Percentiles rank a stretch among this genome's conserved stretches.
Conservation (phyloP, 148 eudicot species). For the Amaranthus palmeri region DNA sequence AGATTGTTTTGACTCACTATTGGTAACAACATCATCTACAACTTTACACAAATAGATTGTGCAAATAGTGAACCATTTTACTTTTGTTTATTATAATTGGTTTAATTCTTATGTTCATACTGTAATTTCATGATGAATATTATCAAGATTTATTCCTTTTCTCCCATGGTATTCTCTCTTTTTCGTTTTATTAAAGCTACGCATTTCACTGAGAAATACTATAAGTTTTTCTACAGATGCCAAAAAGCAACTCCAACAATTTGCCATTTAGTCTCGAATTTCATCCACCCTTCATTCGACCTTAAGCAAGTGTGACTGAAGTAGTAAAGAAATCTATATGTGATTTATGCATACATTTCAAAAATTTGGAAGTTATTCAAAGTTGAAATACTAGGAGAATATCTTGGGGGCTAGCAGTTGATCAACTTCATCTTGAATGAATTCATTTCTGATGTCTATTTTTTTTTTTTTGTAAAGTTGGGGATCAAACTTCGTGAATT, state of each 20-base stretch:
- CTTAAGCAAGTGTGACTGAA: constrained; percentile 64
- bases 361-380: constrained; percentile 8
- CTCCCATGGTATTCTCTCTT: too few species aligned
- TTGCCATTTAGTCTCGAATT: constrained; percentile 84
- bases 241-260: constrained; percentile 92
- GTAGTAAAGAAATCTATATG: constrained; percentile 5
- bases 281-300: constrained; percentile 77
- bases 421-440: constrained; percentile 19
- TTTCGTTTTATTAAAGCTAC: too few species aligned
- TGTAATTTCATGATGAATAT: not conserved
- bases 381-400: constrained; percentile 17
- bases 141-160: not conserved
- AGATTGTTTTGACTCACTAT: too few species aligned
- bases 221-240: constrained; percentile 60
- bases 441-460: constrained; percentile 23
- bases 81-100: too few species aligned
- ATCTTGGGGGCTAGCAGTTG: constrained; percentile 20
- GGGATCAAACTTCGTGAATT: constrained; percentile 15
- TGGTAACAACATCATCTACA: not conserved
- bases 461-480: constrained; percentile 32
- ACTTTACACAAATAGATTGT: too few species aligned
- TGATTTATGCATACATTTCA: constrained; percentile 15
- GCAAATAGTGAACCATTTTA: too few species aligned
- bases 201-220: not conserved
- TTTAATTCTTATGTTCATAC: too few species aligned